Percentiles rank a stretch among this genome's conserved stretches.
Evolutionary conservation across 805 yeast genomes (phyloP).

Genomic region (Metschnikowia peoriensis): DNA sequence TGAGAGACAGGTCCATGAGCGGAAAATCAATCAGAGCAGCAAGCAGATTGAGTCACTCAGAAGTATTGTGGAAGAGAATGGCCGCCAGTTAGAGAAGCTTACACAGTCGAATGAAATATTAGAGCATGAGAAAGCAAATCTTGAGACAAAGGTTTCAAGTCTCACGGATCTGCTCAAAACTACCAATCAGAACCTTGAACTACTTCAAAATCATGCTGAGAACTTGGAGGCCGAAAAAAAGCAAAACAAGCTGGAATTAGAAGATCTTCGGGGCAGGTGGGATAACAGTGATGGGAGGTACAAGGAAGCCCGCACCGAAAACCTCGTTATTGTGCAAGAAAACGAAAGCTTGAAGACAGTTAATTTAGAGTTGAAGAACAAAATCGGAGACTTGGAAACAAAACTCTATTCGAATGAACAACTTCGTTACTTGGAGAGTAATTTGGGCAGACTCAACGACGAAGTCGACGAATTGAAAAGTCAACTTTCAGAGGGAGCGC

Average conservation of each 20-base stretch:
- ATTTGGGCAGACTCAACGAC: constrained; percentile 52
- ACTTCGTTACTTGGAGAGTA: constrained; percentile 58
- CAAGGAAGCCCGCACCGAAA: constrained; percentile 45
- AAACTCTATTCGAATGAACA: constrained; percentile 51
- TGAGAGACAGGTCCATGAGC: constrained; percentile 34
- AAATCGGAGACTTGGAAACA: constrained; percentile 46
- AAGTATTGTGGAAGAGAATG: constrained; percentile 57
- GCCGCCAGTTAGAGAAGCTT: constrained; percentile 61
- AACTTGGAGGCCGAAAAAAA: constrained; percentile 33
- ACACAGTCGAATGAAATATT: constrained; percentile 8
- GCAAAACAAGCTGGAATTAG: constrained; percentile 33
- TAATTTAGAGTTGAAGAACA: constrained; percentile 48
- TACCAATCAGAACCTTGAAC: constrained; percentile 25
- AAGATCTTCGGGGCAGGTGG: constrained; percentile 28
- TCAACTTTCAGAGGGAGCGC: constrained; percentile 51
- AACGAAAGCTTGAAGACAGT: constrained; percentile 59
- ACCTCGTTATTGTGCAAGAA: constrained; percentile 61
- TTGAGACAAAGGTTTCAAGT: constrained; percentile 30
- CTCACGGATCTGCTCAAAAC: constrained; percentile 27
- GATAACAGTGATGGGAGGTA: constrained; percentile 27
- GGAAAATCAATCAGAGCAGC: constrained; percentile 33
- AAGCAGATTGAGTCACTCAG: constrained; percentile 57
- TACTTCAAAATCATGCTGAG: constrained; percentile 36
- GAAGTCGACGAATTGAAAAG: constrained; percentile 48
- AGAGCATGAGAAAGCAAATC: constrained; percentile 33